phyloP scores from a whole-genome alignment of 441 rosid species.

The Pelargonium myrrhifolium region DNA sequence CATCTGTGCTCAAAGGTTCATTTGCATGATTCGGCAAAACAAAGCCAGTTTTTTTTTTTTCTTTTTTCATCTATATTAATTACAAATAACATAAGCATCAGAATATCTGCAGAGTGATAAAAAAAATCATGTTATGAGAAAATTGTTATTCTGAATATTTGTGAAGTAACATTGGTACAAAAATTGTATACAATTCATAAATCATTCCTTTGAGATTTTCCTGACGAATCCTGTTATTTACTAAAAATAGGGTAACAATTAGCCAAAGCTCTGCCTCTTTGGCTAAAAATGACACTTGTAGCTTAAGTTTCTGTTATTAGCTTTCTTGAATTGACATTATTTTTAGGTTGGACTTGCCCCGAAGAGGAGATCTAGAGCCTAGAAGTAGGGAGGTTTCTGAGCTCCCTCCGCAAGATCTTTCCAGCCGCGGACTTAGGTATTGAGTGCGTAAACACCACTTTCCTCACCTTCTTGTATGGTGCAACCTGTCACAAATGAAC shows the following conservation, averaged over 20 bases:
- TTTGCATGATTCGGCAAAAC: background rate
- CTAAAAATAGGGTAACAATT: too few relatives aligned
- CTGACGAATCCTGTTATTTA: too few relatives aligned
- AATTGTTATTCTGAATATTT: background rate
- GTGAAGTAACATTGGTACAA: too few relatives aligned
- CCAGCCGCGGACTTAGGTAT: slow-evolving; percentile 84
- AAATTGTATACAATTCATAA: too few relatives aligned
- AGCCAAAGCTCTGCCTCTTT: background rate
- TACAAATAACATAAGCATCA: too few relatives aligned
- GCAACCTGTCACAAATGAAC: slow-evolving; percentile 45
- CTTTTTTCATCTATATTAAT: too few relatives aligned
- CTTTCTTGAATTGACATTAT: too few relatives aligned
- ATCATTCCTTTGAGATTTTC: too few relatives aligned
- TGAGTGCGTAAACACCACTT: slow-evolving; percentile 47
- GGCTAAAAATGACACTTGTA: background rate
- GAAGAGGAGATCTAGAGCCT: slow-evolving; percentile 29
- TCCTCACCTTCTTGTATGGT: slow-evolving; percentile 75
- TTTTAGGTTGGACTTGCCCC: background rate
- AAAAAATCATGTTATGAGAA: background rate
- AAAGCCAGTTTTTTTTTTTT: background rate
- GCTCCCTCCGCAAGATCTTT: slow-evolving; percentile 70
- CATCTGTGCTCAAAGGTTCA: background rate
- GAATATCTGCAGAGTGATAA: background rate
- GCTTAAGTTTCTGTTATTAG: background rate
- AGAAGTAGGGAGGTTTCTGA: slow-evolving; percentile 34